phyloP scores from a whole-genome alignment of 192 early-diverging fungal genomes.

The Gamsiella multidivaricata region DNA sequence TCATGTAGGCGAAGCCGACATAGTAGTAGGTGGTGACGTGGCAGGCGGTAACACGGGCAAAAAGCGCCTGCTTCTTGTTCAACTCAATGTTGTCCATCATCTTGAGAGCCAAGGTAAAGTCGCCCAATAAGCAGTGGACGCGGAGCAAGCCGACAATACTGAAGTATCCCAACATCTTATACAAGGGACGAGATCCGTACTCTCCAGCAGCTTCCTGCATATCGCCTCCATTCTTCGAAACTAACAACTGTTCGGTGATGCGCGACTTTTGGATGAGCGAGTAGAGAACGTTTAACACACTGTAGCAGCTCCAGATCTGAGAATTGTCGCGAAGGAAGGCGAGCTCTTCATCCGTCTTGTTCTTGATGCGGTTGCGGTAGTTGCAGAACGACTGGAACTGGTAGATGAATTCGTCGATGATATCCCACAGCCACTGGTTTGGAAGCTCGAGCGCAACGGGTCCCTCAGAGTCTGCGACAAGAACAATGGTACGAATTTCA shows the following conservation, averaged over 20 bases:
- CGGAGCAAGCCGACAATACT: slow-evolving; percentile 91
- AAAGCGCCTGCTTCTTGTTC: slow-evolving; percentile 90
- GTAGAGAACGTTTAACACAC: slow-evolving; percentile 96
- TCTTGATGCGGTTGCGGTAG: slow-evolving; percentile 88
- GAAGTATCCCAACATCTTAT: slow-evolving; percentile 98
- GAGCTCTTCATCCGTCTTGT: slow-evolving; percentile 84
- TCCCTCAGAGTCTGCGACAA: slow-evolving; percentile 70
- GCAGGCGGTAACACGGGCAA: slow-evolving; percentile 95
- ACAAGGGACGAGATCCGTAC: slow-evolving; percentile 88
- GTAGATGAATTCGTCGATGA: slow-evolving; percentile 99
- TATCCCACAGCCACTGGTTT: slow-evolving; percentile 99
- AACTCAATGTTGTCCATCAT: slow-evolving; percentile 97
- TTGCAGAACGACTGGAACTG: slow-evolving; percentile 99
- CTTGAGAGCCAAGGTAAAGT: slow-evolving; percentile 95
- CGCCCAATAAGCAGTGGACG: slow-evolving; percentile 95
- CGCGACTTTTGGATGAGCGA: slow-evolving; percentile 95
- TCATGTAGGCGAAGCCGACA: slow-evolving; percentile 97
- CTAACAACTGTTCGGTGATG: slow-evolving; percentile 93
- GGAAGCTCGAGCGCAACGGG: slow-evolving; percentile 94
- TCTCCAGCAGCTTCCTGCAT: slow-evolving; percentile 89
- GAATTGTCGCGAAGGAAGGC: slow-evolving; percentile 84
- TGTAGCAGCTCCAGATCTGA: slow-evolving; percentile 95
- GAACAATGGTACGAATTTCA: too few species aligned
- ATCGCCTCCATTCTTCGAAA: slow-evolving; percentile 90
- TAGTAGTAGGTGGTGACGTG: slow-evolving; percentile 98